Conservation (phyloP, 2,329 filamentous ascomycete genomes). For the Botrytis hyacinthi region DNA sequence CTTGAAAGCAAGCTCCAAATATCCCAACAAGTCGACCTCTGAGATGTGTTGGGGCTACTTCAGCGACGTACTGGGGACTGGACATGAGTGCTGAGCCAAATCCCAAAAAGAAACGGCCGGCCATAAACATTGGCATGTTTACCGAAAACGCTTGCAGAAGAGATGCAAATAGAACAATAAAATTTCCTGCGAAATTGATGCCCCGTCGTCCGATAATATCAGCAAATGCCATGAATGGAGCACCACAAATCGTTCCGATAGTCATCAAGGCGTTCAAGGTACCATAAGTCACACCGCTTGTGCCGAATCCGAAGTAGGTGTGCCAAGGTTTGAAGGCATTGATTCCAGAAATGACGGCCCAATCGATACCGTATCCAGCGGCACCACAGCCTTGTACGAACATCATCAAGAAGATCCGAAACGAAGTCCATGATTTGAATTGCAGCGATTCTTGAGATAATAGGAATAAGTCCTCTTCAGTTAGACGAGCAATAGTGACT, state of each 20-base stretch:
- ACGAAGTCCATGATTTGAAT: slow-evolving; percentile 44
- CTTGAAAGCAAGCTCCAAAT: slow-evolving; percentile 46
- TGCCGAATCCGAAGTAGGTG: slow-evolving; percentile 45
- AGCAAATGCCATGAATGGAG: slow-evolving; percentile 50
- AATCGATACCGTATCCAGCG: slow-evolving; percentile 45
- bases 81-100: slow-evolving; percentile 32
- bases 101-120: slow-evolving; percentile 31
- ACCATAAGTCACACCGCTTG: slow-evolving; percentile 39
- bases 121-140: slow-evolving; percentile 32
- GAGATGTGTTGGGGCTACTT: slow-evolving; percentile 48
- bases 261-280: slow-evolving; percentile 49
- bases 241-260: slow-evolving; percentile 47
- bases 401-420: slow-evolving; percentile 45
- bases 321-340: slow-evolving; percentile 47
- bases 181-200: slow-evolving; percentile 48
- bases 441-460: slow-evolving; percentile 44
- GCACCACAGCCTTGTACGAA: slow-evolving; percentile 48
- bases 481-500: slow-evolving; percentile 45
- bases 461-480: slow-evolving; percentile 46
- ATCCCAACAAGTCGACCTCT: slow-evolving; percentile 49
- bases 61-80: slow-evolving; percentile 47
- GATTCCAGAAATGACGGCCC: slow-evolving; percentile 49
- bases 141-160: slow-evolving; percentile 32
- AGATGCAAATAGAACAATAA: slow-evolving; percentile 46
- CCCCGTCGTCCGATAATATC: slow-evolving; percentile 53